phyloP scores from a whole-genome alignment of 768 basidiomycete species.

The Boletus insuetus region DNA sequence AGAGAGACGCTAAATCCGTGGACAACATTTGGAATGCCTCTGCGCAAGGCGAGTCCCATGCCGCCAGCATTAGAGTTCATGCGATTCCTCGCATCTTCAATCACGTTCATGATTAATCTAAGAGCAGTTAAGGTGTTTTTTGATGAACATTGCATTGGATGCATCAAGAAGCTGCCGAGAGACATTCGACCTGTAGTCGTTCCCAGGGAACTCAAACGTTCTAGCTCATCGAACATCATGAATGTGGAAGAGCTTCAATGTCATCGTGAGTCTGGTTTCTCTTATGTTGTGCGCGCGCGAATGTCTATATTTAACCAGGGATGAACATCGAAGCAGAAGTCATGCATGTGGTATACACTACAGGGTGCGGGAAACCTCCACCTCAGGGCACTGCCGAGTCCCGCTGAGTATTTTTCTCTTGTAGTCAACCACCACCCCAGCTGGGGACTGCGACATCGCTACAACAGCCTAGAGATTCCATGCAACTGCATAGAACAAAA shows the following conservation, averaged over 20 bases:
- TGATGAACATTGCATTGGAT: conserved; percentile 66
- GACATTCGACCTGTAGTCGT: no score
- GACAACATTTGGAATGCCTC: conserved; percentile 84
- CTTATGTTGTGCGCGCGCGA: no score
- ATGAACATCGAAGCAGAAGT: conserved; percentile 77
- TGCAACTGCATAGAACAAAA: no score
- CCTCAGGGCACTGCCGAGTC: not conserved
- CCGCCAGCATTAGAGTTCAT: conserved; percentile 80
- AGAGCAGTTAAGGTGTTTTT: conserved; percentile 73
- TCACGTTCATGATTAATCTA: conserved; percentile 87
- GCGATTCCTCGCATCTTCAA: conserved; percentile 86
- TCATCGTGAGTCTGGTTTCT: conserved; percentile 14
- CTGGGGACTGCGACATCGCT: no score
- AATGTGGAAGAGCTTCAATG: conserved; percentile 52
- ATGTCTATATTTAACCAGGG: conserved; percentile 35
- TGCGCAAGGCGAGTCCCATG: conserved; percentile 74
- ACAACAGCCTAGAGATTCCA: no score
- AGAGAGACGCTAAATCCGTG: conserved; percentile 41
- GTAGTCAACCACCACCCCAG: not conserved
- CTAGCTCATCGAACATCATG: conserved; percentile 64
- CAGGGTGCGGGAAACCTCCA: not conserved
- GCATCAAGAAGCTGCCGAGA: conserved; percentile 36
- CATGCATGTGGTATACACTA: conserved; percentile 55
- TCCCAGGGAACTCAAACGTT: conserved; percentile 42
- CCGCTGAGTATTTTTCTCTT: not conserved